Evolutionary conservation across 495 filamentous ascomycete species (phyloP).

Genomic region (Aspergillus incahuasiensis): DNA sequence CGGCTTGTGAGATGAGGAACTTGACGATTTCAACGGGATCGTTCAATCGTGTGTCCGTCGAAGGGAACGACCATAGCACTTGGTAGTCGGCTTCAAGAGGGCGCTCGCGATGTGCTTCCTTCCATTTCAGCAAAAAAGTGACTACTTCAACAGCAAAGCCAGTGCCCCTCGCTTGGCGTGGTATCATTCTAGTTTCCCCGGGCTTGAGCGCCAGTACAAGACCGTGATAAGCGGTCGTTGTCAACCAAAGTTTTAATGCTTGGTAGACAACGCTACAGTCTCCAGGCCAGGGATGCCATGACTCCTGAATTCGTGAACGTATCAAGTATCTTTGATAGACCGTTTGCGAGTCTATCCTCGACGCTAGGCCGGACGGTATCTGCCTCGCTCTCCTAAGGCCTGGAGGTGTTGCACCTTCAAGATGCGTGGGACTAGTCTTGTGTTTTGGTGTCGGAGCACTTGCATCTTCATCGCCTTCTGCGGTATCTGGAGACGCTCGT

Average conservation of each 20-base stretch:
- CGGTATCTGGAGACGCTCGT: too few species aligned
- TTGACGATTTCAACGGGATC: not conserved
- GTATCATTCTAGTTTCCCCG: not conserved
- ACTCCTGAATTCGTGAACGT: not conserved
- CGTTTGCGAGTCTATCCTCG: not conserved
- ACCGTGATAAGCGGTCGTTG: not conserved
- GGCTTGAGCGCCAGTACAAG: not conserved
- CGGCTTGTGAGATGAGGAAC: not conserved
- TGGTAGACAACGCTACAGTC: not conserved
- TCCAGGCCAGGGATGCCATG: not conserved
- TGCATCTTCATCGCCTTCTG: too few species aligned
- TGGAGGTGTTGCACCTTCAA: too few species aligned
- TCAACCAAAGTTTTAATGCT: not conserved
- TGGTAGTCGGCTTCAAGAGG: not conserved
- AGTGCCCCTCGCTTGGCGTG: not conserved
- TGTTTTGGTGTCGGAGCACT: too few species aligned
- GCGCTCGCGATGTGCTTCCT: not conserved
- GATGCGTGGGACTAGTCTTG: too few species aligned
- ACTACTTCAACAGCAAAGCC: not conserved
- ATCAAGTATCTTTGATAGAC: not conserved
- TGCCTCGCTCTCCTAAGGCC: not conserved
- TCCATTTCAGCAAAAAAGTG: not conserved
- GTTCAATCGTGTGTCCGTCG: not conserved
- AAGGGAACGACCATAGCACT: not conserved
- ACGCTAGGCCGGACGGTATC: not conserved